phyloP scores from a whole-genome alignment of 331 rosid genomes.

The Malus hybrid region DNA sequence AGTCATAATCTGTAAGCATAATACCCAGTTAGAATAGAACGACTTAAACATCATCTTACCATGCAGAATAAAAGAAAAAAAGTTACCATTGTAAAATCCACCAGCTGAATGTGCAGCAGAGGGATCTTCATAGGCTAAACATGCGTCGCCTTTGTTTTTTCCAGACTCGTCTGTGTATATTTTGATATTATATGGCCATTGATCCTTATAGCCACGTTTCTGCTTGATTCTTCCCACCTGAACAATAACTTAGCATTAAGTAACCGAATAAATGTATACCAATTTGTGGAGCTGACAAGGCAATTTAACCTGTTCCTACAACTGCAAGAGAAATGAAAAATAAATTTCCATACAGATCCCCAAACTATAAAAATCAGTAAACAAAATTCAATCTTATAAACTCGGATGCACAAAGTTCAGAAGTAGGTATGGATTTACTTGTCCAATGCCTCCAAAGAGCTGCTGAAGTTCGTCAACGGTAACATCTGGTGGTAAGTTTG shows the following conservation, averaged over 20 bases:
- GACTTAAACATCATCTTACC: background rate
- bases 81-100: slow-evolving; percentile 72
- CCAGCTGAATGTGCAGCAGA: slow-evolving; percentile 96
- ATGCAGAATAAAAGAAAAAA: background rate
- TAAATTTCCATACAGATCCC: background rate
- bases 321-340: background rate
- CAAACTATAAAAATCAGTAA: background rate
- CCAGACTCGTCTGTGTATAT: slow-evolving; percentile 87
- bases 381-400: background rate
- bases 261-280: background rate
- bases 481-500: slow-evolving; percentile 92
- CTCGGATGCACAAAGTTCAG: background rate
- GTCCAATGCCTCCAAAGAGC: slow-evolving; percentile 99
- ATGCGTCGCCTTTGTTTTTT: slow-evolving; percentile 88
- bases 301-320: background rate
- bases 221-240: slow-evolving; percentile 98
- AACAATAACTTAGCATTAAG: background rate
- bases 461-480: slow-evolving; percentile 76
- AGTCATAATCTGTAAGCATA: slow-evolving; percentile 57
- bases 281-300: background rate
- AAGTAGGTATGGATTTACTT: slow-evolving; percentile 45
- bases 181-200: slow-evolving; percentile 95
- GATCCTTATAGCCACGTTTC: slow-evolving; percentile 97
- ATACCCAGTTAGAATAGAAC: slow-evolving; percentile 11
- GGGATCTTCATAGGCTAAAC: slow-evolving; percentile 92